Evolutionary conservation across 805 yeast genomes (phyloP), one percentile per base, ranked within the genome.

Genomic region (Suhomyces tanzawaensis): DNA sequence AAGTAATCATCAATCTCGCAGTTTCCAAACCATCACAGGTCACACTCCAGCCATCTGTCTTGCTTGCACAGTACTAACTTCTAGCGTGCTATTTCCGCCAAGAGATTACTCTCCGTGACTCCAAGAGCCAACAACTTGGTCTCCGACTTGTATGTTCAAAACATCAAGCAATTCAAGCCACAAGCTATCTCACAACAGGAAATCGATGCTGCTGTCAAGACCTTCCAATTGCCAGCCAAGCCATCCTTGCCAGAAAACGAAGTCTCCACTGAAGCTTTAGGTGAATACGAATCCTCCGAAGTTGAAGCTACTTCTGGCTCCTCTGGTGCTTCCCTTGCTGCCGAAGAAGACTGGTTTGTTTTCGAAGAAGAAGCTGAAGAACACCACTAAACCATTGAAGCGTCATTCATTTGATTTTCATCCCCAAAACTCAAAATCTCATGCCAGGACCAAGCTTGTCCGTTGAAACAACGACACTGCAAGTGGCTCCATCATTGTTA

Each of bases 111-210:
- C 52, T 64, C 74, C 36, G 55, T 62, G 45, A 64, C 72, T 39
- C 64, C 72, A 46, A 57, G 62, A 55, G 65, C 69, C 61, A 52
- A 51, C 51, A 77, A 90, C 76, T 72, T 85, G 60, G 66, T 90
- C 59, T 77, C 86, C 64, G 96, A 90, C 51, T 77, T 90, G 53
- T 90, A 90, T 74, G 69, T 91, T 59, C 80, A 77, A 64, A 95
- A 90, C 68, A 73, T 93, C 68, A 86, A 82, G 72, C 79, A 80
- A 46, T 90, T 86, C 81, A 88, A 89, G 75, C 90, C 96, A 60
- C 77, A 82, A 42, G 80, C 88, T 44, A 60, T 82, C 39, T 68
- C 84, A 42, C 79, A 85, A 42, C 72, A 77, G 49, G 95, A 85
- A 51, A 82, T 91, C 46, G 88, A 81, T 56, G 76, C 79, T 48